A percentile compares a stretch with the other conserved stretches of the same genome.
These are phyloP conservation scores for Botryotinia globosa DNA, from an alignment of 2,329 filamentous ascomycete genomes.

Conservation along the genomic window DNA sequence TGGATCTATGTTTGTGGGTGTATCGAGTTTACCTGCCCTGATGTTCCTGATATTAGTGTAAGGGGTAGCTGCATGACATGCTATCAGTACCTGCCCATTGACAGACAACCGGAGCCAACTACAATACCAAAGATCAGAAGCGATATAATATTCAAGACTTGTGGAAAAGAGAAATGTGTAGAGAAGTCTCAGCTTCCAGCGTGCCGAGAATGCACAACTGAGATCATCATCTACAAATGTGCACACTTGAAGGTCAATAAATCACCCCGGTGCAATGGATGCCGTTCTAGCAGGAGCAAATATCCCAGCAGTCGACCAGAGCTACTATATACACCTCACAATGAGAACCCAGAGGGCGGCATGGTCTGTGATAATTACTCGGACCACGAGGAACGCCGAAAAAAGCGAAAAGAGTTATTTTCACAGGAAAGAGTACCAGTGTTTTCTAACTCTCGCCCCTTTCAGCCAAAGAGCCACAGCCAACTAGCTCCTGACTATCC, in stretches of 20 bases:
- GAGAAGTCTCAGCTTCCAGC: background rate
- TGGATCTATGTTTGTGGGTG: background rate
- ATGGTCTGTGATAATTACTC: background rate
- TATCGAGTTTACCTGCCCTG: background rate
- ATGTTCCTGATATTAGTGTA: background rate
- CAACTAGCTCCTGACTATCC: background rate
- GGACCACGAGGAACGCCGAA: background rate
- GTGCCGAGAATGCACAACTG: background rate
- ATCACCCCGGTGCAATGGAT: background rate
- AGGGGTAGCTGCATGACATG: background rate
- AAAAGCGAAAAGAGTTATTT: background rate
- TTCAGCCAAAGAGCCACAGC: background rate
- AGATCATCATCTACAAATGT: background rate
- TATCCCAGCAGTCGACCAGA: background rate
- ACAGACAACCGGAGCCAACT: background rate
- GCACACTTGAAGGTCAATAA: background rate
- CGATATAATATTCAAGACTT: background rate
- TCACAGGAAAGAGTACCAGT: background rate
- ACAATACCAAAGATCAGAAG: background rate
- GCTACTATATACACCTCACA: background rate
- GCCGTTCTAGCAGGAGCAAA: background rate
- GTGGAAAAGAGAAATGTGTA: background rate
- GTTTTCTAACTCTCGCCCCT: too few species aligned
- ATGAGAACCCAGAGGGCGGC: fast-evolving
- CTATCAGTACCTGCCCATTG: background rate